A percentile compares a stretch with the other conserved stretches of the same genome.
Conservation (phyloP, 371 early-diverging fungal genomes). For the Zychaea mexicana region DNA sequence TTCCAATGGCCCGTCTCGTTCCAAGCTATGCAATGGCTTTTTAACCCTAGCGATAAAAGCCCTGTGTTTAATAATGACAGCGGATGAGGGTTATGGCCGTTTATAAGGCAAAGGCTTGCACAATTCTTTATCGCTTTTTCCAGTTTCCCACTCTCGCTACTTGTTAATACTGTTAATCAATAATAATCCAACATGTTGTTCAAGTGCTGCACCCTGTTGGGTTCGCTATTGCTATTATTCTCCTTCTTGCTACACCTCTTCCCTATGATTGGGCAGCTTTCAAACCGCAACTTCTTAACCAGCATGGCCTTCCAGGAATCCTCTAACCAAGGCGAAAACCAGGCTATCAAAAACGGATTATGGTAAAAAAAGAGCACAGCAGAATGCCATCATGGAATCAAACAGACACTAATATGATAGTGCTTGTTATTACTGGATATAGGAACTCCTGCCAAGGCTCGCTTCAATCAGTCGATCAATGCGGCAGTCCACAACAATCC, state of each 20-base stretch:
- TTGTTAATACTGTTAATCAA: not conserved
- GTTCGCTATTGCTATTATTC: constrained; percentile 31
- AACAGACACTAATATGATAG: too few species aligned
- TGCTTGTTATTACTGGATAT: not conserved
- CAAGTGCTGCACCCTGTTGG: constrained; percentile 19
- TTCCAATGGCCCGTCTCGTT: too few species aligned
- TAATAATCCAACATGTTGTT: not conserved
- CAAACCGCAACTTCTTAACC: constrained; percentile 26
- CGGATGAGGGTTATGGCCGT: not conserved
- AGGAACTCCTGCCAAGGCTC: constrained; percentile 21
- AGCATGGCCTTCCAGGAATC: constrained; percentile 26
- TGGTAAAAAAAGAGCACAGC: constrained; percentile 43
- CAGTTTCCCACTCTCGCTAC: not conserved
- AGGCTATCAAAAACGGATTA: constrained; percentile 24
- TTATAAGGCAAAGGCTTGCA: not conserved
- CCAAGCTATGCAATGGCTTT: too few species aligned
- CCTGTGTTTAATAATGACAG: too few species aligned
- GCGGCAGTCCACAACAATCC: constrained; percentile 20
- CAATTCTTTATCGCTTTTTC: not conserved
- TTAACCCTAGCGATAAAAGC: too few species aligned
- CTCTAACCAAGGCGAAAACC: constrained; percentile 14
- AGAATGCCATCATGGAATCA: too few species aligned
- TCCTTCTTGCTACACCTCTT: constrained; percentile 42
- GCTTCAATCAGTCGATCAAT: constrained; percentile 1
- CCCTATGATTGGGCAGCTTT: constrained; percentile 38